Percentiles rank a stretch among this genome's conserved stretches.
phyloP scores from a whole-genome alignment of 768 basidiomycete species.

The Russula dissimulans region DNA sequence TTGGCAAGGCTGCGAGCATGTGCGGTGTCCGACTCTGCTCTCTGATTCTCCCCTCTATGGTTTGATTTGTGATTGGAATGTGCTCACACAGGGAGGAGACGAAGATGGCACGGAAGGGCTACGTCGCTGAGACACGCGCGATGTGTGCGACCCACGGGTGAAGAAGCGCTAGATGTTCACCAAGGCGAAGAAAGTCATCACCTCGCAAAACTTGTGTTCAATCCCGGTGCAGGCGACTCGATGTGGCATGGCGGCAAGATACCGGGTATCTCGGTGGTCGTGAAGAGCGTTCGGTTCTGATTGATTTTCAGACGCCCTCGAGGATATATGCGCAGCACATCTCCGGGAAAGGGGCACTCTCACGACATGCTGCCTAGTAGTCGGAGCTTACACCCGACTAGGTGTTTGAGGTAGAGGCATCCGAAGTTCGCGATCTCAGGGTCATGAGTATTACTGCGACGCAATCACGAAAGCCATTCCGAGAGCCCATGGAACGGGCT shows the following conservation, averaged over 20 bases:
- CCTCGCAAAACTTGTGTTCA: slow-evolving; percentile 91
- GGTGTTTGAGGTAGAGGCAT: not conserved
- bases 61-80: not conserved
- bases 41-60: not conserved
- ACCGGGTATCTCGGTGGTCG: slow-evolving; percentile 84
- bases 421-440: not conserved
- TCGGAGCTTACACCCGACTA: not conserved
- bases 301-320: no score
- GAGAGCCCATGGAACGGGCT: not conserved
- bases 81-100: slow-evolving; percentile 24
- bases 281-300: slow-evolving; percentile 72
- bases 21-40: slow-evolving; percentile 27
- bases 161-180: slow-evolving; percentile 93
- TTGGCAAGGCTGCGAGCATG: slow-evolving; percentile 45
- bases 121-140: slow-evolving; percentile 79
- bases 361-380: not conserved
- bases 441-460: no score
- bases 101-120: slow-evolving; percentile 55
- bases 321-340: not conserved
- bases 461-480: no score
- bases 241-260: slow-evolving; percentile 86
- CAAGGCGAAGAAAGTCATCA: slow-evolving; percentile 87
- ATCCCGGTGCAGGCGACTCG: slow-evolving; percentile 59
- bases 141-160: slow-evolving; percentile 94
- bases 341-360: not conserved